Percentiles rank a stretch among this genome's conserved stretches.
These are phyloP conservation scores for Zygosaccharomyces bailii DNA, from an alignment of 805 yeast genomes.

Conservation along the genomic window DNA sequence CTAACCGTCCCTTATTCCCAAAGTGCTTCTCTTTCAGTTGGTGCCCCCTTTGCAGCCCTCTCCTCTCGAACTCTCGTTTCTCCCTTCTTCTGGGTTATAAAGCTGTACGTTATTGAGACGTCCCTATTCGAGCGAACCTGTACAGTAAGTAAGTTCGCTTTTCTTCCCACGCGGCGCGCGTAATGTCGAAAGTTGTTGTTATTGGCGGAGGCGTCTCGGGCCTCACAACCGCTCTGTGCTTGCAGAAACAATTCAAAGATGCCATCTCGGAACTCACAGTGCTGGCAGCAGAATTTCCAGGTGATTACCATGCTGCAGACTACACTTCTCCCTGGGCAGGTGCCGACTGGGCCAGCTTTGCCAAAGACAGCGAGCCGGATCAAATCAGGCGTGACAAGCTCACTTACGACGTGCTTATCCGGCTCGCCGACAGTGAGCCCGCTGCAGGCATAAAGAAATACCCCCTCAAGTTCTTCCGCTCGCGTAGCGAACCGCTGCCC, in stretches of 20 bases:
- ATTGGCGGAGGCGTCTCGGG: constrained; percentile 55
- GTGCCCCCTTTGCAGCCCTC: no score
- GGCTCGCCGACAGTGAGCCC: constrained; percentile 47
- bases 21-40: no score
- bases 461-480: constrained; percentile 18
- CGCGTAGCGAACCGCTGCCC: constrained; percentile 32
- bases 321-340: constrained; percentile 71
- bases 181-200: constrained; percentile 17
- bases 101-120: no score
- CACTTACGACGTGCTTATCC: constrained; percentile 46
- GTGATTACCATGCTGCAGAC: constrained; percentile 47
- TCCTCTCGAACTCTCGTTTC: no score
- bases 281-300: constrained; percentile 49
- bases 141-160: no score
- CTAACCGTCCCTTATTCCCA: no score
- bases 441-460: constrained; percentile 44
- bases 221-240: constrained; percentile 46
- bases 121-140: no score
- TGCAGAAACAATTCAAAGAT: constrained; percentile 40
- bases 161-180: no score
- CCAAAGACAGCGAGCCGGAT: constrained; percentile 37
- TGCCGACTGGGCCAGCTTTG: constrained; percentile 68
- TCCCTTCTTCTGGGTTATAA: no score
- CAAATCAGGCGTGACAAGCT: constrained; percentile 45
- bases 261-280: constrained; percentile 36